Evolutionary conservation across 495 filamentous ascomycete species (phyloP), one percentile per base, ranked within the genome.

Genomic region (Aspergillus homomorphus): DNA sequence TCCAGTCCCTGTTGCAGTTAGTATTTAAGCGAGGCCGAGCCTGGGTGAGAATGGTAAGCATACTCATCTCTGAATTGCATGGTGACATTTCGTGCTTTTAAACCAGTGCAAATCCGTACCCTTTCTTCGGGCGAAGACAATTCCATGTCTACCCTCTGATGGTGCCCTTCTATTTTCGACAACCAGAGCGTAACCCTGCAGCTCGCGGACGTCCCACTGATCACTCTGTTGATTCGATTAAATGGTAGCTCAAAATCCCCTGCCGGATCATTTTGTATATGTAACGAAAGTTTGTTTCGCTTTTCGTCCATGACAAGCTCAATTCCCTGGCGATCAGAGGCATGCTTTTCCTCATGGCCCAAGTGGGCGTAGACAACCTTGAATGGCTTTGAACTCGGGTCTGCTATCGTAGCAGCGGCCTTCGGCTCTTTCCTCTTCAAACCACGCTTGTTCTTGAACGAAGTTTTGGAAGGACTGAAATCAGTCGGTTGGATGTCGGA

Each of bases 91-190:
- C 26, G 41, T 7, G 54, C 38, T 12, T 44, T 21, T 18, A 76
- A 30, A 8, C 67, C 10, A 26, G 24, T 6, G 21, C 63, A 52
- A 6, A 80, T 54, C 0, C 45, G 26, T 22, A 45, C 20, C 52
- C 73, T 67, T 6, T 64, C 67, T 30, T 61, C 44, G 22, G 51
- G 33, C 15, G 33, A 57, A 7, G 38, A 54, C 44, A 80, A 63
- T 46, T 81, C 72, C 21, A 81, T 62, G 43, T 81, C 75, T 7
- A 80, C 28, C 15, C 49, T 51, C 6, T 63, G 61, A 51, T 61
- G 62, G 5, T 58, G 26, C 12, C 28, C 55, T 9, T 62, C 60
- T 18, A 51, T 56, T 30, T 67, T 71, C 2, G 67, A 69, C 19
- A 75, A 62, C 20, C 62, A 46, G 10, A 81, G 63, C 4, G 70